Base-by-base conservation (phyloP, 1,139 yeast genomes). In the Eremothecium sinecaudum region DNA sequence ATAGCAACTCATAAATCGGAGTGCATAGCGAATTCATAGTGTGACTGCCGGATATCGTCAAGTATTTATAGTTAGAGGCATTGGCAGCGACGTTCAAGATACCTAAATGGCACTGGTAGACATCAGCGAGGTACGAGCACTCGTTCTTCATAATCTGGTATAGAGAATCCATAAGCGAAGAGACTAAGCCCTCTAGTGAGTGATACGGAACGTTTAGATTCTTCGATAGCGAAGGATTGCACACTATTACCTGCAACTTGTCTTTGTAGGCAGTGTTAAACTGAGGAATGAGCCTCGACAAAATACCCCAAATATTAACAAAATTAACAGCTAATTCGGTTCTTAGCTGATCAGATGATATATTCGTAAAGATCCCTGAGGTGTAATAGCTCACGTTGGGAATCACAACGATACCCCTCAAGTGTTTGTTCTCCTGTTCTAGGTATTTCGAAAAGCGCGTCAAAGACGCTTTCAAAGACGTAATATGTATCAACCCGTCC, bases 351-450 rank as follows among this genome's bases (percentile, higher is more conserved):
- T 38, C 40, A 5, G 46, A 29, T 1, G 56, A 40, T 5, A 45
- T 30, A 18, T 45, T 47, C 7, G 37, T 33, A 18, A 36, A 30
- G 8, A 23, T 21, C 1, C 58, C 58, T 2, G 56, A 42, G 4
- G 56, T 49, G 31, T 51, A 48, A 33, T 50, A 55, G 4, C 58
- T 45, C 7, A 53, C 31, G 33, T 50, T 53, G 12, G 59, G 59
- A 41, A 53, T 50, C 18, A 55, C 45, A n/a, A 55, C 38, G 5
- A 55, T 46, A 5, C 58, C 47, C 3, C 48, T 42, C 23, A 53
- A 30, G 13, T 36, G 42, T 13, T 37, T 35, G 2, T 32, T 32
- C n/a, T 35, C 36, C 5, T 38, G 37, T 11, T 34, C 32, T 13
- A 49, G 18, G 22, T 35, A 46, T 12, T 43, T 39, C 2, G 47